These are phyloP conservation scores for Zygoascus tannicola DNA, from an alignment of 805 yeast species.

Conservation along the genomic window DNA sequence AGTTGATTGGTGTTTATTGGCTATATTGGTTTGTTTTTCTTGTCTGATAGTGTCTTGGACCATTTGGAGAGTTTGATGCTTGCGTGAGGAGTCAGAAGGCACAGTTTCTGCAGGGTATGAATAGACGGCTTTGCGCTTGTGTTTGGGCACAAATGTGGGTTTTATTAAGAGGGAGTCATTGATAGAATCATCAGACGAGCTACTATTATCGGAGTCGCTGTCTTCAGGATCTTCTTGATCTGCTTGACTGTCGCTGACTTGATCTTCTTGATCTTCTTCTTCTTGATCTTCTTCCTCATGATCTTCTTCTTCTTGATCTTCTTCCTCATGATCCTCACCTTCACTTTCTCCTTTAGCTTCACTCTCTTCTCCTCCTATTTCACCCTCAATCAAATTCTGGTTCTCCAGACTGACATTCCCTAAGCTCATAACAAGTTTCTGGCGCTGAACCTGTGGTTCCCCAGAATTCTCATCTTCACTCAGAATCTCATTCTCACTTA, in stretches of 20 bases:
- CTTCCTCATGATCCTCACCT: slow-evolving; percentile 25
- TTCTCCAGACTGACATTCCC: no score
- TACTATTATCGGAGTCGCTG: not conserved
- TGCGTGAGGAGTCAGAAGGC: slow-evolving; percentile 4
- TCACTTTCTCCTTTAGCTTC: slow-evolving; percentile 16
- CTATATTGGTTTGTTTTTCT: slow-evolving; percentile 20
- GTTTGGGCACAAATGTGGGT: slow-evolving; percentile 26
- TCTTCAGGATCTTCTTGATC: not conserved
- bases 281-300: no score
- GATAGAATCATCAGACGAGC: slow-evolving; percentile 1
- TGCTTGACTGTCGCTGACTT: slow-evolving; percentile 1
- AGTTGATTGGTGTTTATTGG: slow-evolving; percentile 19
- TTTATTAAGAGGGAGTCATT: slow-evolving; percentile 12
- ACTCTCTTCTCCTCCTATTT: not conserved
- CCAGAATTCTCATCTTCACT: slow-evolving; percentile 15
- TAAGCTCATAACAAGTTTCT: no score
- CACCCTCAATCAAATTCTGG: not conserved
- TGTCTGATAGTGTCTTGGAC: slow-evolving; percentile 24
- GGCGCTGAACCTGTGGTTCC: no score
- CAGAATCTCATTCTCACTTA: no score
- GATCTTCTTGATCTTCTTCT: slow-evolving; percentile 25
- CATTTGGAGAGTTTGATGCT: slow-evolving; percentile 18
- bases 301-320: slow-evolving; percentile 22
- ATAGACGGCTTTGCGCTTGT: slow-evolving; percentile 17
- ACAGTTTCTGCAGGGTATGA: slow-evolving; percentile 6